Base-by-base conservation (phyloP, 1,284 basidiomycete species). In the Fomitopsis palustris region DNA sequence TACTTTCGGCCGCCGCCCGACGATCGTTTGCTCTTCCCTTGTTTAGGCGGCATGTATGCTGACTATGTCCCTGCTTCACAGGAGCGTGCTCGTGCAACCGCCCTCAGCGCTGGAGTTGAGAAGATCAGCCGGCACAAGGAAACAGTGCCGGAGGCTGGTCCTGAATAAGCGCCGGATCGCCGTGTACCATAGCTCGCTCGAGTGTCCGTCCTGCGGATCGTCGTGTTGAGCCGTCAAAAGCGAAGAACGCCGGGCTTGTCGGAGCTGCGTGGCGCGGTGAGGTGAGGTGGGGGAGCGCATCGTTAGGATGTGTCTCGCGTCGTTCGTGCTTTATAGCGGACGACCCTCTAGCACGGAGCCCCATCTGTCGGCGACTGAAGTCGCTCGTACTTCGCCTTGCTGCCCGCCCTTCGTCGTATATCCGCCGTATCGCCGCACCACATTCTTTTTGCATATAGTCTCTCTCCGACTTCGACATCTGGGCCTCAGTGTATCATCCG, bases 91-190 rank as follows among this genome's bases (percentile, higher is more conserved):
- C 37, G 77, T 29, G 73, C 77, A 5, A 6, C 47, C 27, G 73
- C 77, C 16, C 16, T 55, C 6, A 79, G 85, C 25, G 88, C 88
- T 12, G 86, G 87, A 31, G 82, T 90, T 41, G 88, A 90, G 76
- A 88, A 88, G 74, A 78, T 90, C 64, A 85, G 82, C 67, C 76
- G 86, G 64, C 88, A 89, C 56, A 59, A 64, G 58, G 65, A 66
- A 60, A 55, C 17, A 37, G 51, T 38, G 55, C 55, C 43, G 45
- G 55, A 51, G 49, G 49, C 49, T 52, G 49, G 49, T 35, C 27
- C 49, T 51, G 55, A 54, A 41, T 54, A 41, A 54, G 49, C 49
- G 49, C 49, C 31, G 49, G 49, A 21, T 52, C 49, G 49, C 49
- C 49, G 29, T 52, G 49, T 52, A 52, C 17, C 21, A 37, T 52